Evolutionary conservation across 805 yeast species (phyloP), one percentile per base, ranked within the genome.

Genomic region (Sungouiozyma ichnusensis): DNA sequence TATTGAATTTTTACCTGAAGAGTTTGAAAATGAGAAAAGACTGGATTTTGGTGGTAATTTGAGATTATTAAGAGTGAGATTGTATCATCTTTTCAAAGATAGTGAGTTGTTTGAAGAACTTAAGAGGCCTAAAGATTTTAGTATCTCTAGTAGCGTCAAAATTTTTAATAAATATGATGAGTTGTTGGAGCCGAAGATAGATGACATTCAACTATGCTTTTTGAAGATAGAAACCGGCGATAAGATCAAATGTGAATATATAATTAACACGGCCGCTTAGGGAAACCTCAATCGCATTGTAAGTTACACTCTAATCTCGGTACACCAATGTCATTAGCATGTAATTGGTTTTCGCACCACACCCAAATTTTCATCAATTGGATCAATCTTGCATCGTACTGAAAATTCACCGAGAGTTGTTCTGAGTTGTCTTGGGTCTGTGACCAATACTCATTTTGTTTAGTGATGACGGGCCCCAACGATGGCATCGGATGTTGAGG

Each of bases 1-100:
- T 57, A 70, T 82, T 49, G 94, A 84, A 55, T 85, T 85, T 60
- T 76, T 84, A 24, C 92, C 94, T 0, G 88, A 81, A 50, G 94
- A 85, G 52, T 84, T 76, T 55, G 77, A 76, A 46, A 58, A 58
- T 29, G 64, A 62, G 49, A 73, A 73, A 46, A 74, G 83, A 43
- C 81, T 79, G 4, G 88, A 76, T 45, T 71, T 68, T 39, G 94
- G 94, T 1, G 76, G 88, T 8, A 74, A 79, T 16, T 68, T 88
- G 29, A 71, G 67, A 15, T 76, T 79, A 48, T 67, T 86, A 42
- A 71, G 86, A 47, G 49, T 59, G 1, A 81, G 77, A 54, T 62
- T 79, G 2, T 70, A 78, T 31, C 63, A 68, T 34, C 66, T 83
- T 46, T 73, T 81, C 50, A 68, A 70, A 44, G 76, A 75, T 41